phyloP scores from a whole-genome alignment of 2,329 filamentous ascomycete species.

The Alternaria sp. region DNA sequence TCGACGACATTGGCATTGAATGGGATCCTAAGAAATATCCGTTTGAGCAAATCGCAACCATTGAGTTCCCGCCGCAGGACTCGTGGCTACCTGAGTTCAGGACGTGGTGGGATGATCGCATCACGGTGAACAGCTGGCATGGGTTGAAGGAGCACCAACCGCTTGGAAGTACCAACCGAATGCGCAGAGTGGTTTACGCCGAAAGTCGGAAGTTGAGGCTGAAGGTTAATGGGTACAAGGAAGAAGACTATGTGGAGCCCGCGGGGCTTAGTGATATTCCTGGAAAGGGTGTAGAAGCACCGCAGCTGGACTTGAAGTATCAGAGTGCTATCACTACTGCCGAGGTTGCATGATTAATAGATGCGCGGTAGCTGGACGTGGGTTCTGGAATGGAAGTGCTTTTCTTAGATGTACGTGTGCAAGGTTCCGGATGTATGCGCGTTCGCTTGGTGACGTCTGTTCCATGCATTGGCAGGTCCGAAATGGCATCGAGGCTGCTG shows the following conservation, averaged over 20 bases:
- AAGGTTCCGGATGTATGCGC: not conserved
- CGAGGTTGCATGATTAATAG: slow-evolving; percentile 5
- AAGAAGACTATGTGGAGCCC: slow-evolving; percentile 48
- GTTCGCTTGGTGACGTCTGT: not conserved
- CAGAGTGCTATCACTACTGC: slow-evolving; percentile 25
- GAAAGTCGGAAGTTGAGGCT: slow-evolving; percentile 50
- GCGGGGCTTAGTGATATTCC: slow-evolving; percentile 47
- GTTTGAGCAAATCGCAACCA: slow-evolving; percentile 54
- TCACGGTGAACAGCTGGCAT: slow-evolving; percentile 51
- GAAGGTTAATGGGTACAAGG: slow-evolving; percentile 47
- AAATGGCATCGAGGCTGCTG: not conserved
- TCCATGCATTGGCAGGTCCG: not conserved
- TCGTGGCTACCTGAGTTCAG: slow-evolving; percentile 50
- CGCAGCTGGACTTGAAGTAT: slow-evolving; percentile 22
- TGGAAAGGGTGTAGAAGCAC: slow-evolving; percentile 17
- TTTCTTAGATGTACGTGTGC: not conserved
- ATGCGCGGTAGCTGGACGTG: not conserved
- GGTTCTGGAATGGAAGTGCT: not conserved
- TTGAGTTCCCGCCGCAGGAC: slow-evolving; percentile 52
- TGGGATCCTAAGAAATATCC: slow-evolving; percentile 58
- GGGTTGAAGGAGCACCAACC: slow-evolving; percentile 49
- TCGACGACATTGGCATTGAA: slow-evolving; percentile 43
- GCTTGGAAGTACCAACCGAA: slow-evolving; percentile 49
- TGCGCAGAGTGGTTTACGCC: slow-evolving; percentile 51
- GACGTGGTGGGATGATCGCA: slow-evolving; percentile 50